Conservation (phyloP, 805 yeast genomes). For the Nakazawaea anatomiae region DNA sequence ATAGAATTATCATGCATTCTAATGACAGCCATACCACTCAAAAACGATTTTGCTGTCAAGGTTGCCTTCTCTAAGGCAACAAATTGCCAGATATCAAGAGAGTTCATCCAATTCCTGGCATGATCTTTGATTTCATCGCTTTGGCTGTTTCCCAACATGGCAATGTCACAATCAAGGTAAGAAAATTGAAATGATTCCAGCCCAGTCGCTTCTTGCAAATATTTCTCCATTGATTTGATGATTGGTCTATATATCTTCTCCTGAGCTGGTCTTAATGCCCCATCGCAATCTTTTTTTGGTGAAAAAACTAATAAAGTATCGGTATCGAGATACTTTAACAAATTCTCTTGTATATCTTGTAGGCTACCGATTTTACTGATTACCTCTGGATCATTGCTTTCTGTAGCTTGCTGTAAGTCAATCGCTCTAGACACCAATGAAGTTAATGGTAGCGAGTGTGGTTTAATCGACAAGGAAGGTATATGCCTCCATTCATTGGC, state of each 20-base stretch:
- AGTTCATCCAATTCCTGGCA: slow-evolving; percentile 58
- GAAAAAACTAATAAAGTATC: slow-evolving; percentile 89
- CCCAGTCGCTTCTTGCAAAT: slow-evolving; percentile 38
- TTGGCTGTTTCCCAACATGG: slow-evolving; percentile 79
- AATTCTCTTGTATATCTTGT: slow-evolving; percentile 47
- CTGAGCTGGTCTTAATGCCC: slow-evolving; percentile 74
- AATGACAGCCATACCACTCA: slow-evolving; percentile 69
- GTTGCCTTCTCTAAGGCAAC: slow-evolving; percentile 91
- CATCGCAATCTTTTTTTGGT: slow-evolving; percentile 76
- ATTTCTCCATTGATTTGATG: slow-evolving; percentile 58
- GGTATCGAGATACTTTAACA: slow-evolving; percentile 85
- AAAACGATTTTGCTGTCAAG: slow-evolving; percentile 76
- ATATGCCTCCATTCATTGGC: slow-evolving; percentile 85
- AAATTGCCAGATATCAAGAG: slow-evolving; percentile 67
- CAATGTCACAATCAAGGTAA: slow-evolving; percentile 79
- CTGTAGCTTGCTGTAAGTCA: slow-evolving; percentile 50
- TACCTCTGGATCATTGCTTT: slow-evolving; percentile 36
- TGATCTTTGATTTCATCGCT: slow-evolving; percentile 48
- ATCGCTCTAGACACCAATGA: slow-evolving; percentile 83
- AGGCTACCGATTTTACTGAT: slow-evolving; percentile 59
- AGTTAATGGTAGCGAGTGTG: slow-evolving; percentile 80
- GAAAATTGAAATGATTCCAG: slow-evolving; percentile 34
- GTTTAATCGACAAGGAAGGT: slow-evolving; percentile 60
- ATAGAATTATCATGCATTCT: slow-evolving; percentile 29
- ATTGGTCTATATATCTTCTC: slow-evolving; percentile 72